A percentile compares a stretch with the other conserved stretches of the same genome.
Evolutionary conservation across 768 basidiomycete genomes (phyloP).

Genomic region (Suillus lakei): DNA sequence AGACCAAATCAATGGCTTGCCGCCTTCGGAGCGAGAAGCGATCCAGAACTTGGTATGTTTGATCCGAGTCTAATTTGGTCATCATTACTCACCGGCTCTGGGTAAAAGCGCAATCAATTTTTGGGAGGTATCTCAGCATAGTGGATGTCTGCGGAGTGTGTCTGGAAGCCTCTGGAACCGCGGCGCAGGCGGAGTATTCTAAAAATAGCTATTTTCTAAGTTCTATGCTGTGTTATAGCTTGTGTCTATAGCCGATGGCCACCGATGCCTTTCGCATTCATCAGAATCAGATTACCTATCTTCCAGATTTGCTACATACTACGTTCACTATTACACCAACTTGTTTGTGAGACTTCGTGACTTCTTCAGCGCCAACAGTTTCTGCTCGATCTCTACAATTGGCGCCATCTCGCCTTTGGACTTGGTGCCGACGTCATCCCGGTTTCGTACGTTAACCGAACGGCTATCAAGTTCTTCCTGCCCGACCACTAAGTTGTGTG

Average conservation of each 20-base stretch:
- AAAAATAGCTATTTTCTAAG: neutral
- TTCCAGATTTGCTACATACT: neutral
- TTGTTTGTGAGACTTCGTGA: slow-evolving; percentile 57
- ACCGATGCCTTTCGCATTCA: neutral
- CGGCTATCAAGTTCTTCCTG: slow-evolving; percentile 85
- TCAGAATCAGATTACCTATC: neutral
- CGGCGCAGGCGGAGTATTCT: neutral
- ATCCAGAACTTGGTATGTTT: slow-evolving; percentile 76
- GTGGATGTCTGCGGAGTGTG: neutral
- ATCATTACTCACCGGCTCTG: neutral
- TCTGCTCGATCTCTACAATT: slow-evolving; percentile 70
- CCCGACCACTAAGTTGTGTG: slow-evolving; percentile 75
- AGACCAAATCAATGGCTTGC: slow-evolving; percentile 83
- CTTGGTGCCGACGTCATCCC: slow-evolving; percentile 91
- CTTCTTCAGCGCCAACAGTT: slow-evolving; percentile 75
- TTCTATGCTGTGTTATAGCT: slow-evolving; percentile 7
- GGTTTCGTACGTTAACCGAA: slow-evolving; percentile 95
- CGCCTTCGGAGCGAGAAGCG: slow-evolving; percentile 76
- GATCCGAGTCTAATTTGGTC: slow-evolving; percentile 29
- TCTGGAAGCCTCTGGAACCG: neutral
- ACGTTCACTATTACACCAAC: slow-evolving; percentile 33
- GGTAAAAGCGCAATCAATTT: slow-evolving; percentile 37
- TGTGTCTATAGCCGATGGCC: slow-evolving; percentile 7
- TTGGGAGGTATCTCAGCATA: slow-evolving; percentile 37
- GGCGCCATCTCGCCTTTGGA: slow-evolving; percentile 75